phyloP scores from a whole-genome alignment of 2,329 filamentous ascomycete species.

The Penicillium sp. region DNA sequence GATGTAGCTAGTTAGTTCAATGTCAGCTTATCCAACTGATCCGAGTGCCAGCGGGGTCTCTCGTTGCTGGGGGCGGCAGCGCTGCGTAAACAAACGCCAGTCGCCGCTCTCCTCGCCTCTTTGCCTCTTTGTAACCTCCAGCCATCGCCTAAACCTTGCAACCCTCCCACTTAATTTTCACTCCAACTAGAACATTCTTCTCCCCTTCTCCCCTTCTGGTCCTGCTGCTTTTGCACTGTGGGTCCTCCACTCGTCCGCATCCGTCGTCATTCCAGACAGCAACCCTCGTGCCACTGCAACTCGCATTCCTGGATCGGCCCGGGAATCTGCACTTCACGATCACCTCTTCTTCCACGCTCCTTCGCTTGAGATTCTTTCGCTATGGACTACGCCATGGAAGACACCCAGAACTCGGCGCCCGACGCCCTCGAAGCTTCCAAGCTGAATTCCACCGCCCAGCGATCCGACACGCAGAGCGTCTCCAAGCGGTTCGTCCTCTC shows the following conservation, averaged over 20 bases:
- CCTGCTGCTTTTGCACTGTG: slow-evolving; percentile 20
- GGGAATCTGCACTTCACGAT: slow-evolving; percentile 15
- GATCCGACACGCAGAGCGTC: slow-evolving; percentile 68
- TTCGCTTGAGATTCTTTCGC: slow-evolving; percentile 8
- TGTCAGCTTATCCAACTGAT: no score
- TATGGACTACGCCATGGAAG: slow-evolving; percentile 58
- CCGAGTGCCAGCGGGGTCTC: no score
- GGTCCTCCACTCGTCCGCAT: slow-evolving; percentile 27
- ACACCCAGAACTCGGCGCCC: slow-evolving; percentile 66
- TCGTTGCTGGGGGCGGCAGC: no score
- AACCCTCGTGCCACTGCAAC: slow-evolving; percentile 27
- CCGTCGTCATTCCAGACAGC: slow-evolving; percentile 36
- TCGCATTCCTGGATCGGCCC: slow-evolving; percentile 21
- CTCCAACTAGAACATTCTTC: slow-evolving; percentile 2
- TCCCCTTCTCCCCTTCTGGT: slow-evolving; percentile 1
- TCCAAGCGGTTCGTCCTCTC: slow-evolving; percentile 68
- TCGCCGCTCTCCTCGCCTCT: no score
- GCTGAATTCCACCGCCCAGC: slow-evolving; percentile 54
- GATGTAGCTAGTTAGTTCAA: no score
- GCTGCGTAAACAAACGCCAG: no score
- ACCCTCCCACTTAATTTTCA: no score
- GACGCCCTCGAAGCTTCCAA: slow-evolving; percentile 62
- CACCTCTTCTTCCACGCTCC: slow-evolving; percentile 4
- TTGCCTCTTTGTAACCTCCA: no score
- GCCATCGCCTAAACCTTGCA: no score